phyloP scores from a whole-genome alignment of 495 filamentous ascomycete genomes.

The Parmelia sp. region DNA sequence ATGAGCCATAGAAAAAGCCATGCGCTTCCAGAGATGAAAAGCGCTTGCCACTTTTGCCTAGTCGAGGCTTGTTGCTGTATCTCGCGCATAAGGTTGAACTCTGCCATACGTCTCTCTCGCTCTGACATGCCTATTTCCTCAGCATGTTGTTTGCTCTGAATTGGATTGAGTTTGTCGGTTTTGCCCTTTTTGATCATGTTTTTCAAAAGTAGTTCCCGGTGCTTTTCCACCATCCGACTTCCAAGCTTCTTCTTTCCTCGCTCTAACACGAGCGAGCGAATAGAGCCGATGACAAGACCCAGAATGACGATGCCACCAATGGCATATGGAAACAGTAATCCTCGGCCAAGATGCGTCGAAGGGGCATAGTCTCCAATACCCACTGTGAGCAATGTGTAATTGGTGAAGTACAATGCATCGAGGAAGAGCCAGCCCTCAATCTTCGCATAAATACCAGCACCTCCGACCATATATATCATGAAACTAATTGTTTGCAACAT shows the following conservation, averaged over 20 bases:
- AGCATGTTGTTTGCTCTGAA: conserved; percentile 31
- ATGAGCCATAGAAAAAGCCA: conserved; percentile 74
- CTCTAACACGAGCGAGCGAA: conserved; percentile 73
- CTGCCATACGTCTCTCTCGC: conserved; percentile 55
- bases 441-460: conserved; percentile 61
- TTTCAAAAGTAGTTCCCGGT: conserved; percentile 50
- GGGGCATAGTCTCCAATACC: conserved; percentile 69
- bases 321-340: conserved; percentile 71
- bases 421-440: conserved; percentile 75
- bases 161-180: conserved; percentile 45
- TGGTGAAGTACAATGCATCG: conserved; percentile 76
- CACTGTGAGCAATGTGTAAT: conserved; percentile 79
- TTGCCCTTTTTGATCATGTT: conserved; percentile 44
- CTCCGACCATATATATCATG: conserved; percentile 66
- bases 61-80: conserved; percentile 55
- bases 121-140: conserved; percentile 34
- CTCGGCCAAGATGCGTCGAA: conserved; percentile 53
- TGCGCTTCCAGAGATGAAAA: conserved; percentile 54
- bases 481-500: conserved; percentile 86
- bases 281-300: conserved; percentile 78
- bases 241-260: conserved; percentile 64
- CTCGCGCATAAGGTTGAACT: conserved; percentile 74
- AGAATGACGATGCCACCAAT: conserved; percentile 74
- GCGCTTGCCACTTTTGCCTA: conserved; percentile 59
- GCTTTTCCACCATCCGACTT: conserved; percentile 64